phyloP scores from a whole-genome alignment of 73 alveolate genomes.

The Paramecium sexaurelia region DNA sequence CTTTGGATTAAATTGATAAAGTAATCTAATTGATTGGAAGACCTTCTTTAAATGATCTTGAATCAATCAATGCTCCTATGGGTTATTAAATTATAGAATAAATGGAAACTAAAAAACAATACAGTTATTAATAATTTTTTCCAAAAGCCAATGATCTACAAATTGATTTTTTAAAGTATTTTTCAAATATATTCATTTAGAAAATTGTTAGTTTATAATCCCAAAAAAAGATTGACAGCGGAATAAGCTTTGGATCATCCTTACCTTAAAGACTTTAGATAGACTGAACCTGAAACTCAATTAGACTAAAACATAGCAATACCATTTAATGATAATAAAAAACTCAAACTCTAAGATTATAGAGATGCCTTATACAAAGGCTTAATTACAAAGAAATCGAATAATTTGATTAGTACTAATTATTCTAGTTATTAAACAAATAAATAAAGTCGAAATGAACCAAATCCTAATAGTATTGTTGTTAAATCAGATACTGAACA shows the following conservation, averaged over 20 bases:
- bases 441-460: background rate
- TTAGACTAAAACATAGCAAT: background rate
- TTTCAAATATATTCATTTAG: background rate
- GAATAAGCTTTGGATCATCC: constrained; percentile 53
- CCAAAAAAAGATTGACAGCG: constrained; percentile 52
- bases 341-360: constrained; percentile 37
- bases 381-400: background rate
- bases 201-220: constrained; percentile 47
- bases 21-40: constrained; percentile 80
- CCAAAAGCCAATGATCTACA: background rate
- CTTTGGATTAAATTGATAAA: constrained; percentile 76
- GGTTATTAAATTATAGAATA: constrained; percentile 1
- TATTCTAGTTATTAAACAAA: background rate
- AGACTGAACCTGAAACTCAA: background rate
- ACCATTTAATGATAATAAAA: constrained; percentile 51
- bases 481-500: constrained; percentile 15
- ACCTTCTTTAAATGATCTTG: constrained; percentile 67
- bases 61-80: constrained; percentile 40
- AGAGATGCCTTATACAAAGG: constrained; percentile 45
- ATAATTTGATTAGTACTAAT: background rate
- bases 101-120: background rate
- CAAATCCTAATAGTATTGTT: background rate
- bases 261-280: background rate
- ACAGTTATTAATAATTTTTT: background rate
- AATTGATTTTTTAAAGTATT: constrained; percentile 28